Percentiles rank a stretch among this genome's conserved stretches.
Conservation (phyloP, 176 grass and related monocot genomes). For the Calamus simplicifolius region DNA sequence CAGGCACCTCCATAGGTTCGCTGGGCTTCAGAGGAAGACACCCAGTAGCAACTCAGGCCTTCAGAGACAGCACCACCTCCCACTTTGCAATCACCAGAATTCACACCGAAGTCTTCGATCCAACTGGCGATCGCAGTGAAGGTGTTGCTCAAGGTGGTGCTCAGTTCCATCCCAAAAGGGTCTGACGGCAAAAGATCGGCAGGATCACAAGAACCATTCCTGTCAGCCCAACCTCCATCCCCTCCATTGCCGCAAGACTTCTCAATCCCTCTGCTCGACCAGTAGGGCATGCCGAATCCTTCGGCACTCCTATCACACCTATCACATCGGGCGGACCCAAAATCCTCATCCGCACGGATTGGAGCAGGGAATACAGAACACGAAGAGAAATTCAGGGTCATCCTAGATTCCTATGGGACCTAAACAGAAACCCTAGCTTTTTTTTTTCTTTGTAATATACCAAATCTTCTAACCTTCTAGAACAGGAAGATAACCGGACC, state of each 20-base stretch:
- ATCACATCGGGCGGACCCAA: constrained; percentile 25
- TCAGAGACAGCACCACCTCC: constrained; percentile 1
- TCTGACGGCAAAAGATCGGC: constrained; percentile 46
- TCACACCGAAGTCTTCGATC: constrained; percentile 18
- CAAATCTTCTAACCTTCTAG: too few species aligned
- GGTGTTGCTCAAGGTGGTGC: constrained; percentile 10
- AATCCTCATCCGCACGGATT: constrained; percentile 20
- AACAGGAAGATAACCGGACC: too few species aligned
- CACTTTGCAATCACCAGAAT: constrained; percentile 10
- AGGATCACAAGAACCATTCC: constrained; percentile 25
- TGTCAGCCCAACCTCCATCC: constrained; percentile 19
- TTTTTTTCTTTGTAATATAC: neutral
- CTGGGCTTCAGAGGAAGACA: neutral
- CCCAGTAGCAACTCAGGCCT: constrained; percentile 28
- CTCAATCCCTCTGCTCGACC: constrained; percentile 12
- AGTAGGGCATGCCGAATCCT: neutral
- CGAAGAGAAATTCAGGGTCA: constrained; percentile 49
- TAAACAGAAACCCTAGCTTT: neutral
- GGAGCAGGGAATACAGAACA: constrained; percentile 22
- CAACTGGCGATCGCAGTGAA: constrained; percentile 35
- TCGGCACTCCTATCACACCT: constrained; percentile 7
- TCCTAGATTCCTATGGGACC: constrained; percentile 11
- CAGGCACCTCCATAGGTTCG: constrained; percentile 13
- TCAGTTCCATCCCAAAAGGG: constrained; percentile 71
- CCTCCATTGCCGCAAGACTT: constrained; percentile 11